Evolutionary conservation across 2,329 filamentous ascomycete genomes (phyloP).

Genomic region (Aureobasidium sp.): DNA sequence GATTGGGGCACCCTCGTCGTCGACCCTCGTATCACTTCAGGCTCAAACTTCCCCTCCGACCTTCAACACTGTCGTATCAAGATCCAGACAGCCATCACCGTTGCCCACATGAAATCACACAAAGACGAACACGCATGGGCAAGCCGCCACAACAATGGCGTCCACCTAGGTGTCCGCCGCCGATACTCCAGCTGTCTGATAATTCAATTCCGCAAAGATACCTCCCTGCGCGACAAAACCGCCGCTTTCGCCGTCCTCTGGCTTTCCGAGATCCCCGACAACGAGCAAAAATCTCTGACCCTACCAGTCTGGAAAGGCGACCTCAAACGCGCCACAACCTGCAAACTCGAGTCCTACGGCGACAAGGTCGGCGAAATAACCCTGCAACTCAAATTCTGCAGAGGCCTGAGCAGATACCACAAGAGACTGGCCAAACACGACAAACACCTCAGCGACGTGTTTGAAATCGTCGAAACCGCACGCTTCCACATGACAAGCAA

Average conservation of each 20-base stretch:
- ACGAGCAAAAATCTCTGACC: conserved; percentile 50
- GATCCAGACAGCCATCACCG: conserved; percentile 48
- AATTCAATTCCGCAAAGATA: conserved; percentile 51
- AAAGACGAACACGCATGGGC: conserved; percentile 41
- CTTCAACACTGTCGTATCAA: conserved; percentile 43
- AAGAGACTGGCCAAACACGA: conserved; percentile 47
- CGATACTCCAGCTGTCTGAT: conserved; percentile 51
- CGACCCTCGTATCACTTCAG: conserved; percentile 40
- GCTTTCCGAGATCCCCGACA: conserved; percentile 61
- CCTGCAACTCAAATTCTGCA: conserved; percentile 51
- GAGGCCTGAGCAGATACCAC: conserved; percentile 53
- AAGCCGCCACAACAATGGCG: conserved; percentile 36
- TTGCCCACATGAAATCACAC: conserved; percentile 41
- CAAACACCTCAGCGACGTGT: conserved; percentile 47
- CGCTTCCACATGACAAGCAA: conserved; percentile 44
- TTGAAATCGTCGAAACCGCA: conserved; percentile 55
- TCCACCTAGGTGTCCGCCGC: conserved; percentile 50
- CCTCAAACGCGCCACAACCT: conserved; percentile 45
- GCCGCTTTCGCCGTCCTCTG: conserved; percentile 57
- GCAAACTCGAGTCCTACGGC: conserved; percentile 43
- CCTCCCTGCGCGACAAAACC: conserved; percentile 44
- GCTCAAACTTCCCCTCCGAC: conserved; percentile 40
- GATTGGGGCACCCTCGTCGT: conserved; percentile 63
- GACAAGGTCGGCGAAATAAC: conserved; percentile 51
- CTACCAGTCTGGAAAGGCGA: conserved; percentile 60